A percentile compares a stretch with the other conserved stretches of the same genome.
These are phyloP conservation scores for Neofusicoccum cordaticola DNA, from an alignment of 2,329 filamentous ascomycete genomes.

Conservation along the genomic window DNA sequence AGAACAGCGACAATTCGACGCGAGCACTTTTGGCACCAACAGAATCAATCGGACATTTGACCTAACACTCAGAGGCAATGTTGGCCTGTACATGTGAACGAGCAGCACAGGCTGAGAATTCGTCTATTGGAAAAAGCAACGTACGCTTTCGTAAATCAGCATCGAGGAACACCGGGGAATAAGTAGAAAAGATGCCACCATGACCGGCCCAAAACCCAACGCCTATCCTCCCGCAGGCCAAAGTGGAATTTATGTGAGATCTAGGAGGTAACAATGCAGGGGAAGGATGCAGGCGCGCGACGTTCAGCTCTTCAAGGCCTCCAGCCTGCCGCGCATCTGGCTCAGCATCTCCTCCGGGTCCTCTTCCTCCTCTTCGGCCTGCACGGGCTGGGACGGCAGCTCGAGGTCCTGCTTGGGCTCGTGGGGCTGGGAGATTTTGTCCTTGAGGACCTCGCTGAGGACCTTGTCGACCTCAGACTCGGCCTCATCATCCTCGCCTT, in stretches of 20 bases:
- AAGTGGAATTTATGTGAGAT: background rate
- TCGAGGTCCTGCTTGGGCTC: constrained; percentile 52
- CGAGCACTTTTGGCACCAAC: too few relatives aligned
- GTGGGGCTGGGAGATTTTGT: constrained; percentile 65
- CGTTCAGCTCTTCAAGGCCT: constrained; percentile 80
- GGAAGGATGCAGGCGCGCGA: too few relatives aligned
- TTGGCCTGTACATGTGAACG: background rate
- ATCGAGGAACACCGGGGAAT: background rate
- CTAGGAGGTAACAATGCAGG: background rate
- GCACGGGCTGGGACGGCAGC: constrained; percentile 50
- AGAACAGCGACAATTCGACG: too few relatives aligned
- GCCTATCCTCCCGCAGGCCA: constrained; percentile 1
- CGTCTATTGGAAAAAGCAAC: constrained; percentile 1
- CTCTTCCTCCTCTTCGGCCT: constrained; percentile 72
- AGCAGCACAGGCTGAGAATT: background rate
- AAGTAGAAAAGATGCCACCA: background rate
- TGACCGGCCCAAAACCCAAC: constrained; percentile 1
- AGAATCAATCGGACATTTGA: too few relatives aligned
- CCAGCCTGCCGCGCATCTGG: constrained; percentile 87
- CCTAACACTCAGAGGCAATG: too few relatives aligned
- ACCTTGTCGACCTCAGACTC: constrained; percentile 82
- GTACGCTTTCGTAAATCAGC: background rate
- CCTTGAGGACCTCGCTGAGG: constrained; percentile 84
- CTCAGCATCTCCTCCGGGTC: constrained; percentile 87
- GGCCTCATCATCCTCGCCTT: constrained; percentile 71